Evolutionary conservation across 2,329 filamentous ascomycete species (phyloP).

Genomic region (Pseudogymnoascus verrucosus): DNA sequence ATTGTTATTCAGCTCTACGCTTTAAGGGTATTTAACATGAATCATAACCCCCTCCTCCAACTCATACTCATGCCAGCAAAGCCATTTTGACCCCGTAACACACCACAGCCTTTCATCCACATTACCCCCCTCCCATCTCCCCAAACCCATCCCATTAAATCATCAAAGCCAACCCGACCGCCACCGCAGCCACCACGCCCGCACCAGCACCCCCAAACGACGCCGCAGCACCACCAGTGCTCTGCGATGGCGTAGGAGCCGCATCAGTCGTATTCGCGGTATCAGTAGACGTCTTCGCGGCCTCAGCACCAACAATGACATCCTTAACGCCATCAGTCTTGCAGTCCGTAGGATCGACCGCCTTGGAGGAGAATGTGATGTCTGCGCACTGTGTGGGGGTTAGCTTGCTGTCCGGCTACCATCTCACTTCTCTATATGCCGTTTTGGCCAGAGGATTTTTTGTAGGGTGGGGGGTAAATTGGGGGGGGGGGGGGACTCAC

Average conservation of each 20-base stretch:
- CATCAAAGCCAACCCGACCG: background rate
- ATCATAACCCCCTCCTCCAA: background rate
- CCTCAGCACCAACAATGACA: conserved; percentile 23
- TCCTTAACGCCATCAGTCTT: conserved; percentile 50
- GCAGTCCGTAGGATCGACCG: conserved; percentile 44
- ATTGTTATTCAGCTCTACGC: background rate
- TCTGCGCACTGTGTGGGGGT: conserved; percentile 55
- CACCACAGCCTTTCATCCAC: background rate
- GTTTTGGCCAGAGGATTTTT: background rate
- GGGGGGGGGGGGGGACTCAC: conserved; percentile 34
- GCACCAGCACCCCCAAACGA: background rate
- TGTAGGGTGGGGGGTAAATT: background rate
- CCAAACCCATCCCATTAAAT: background rate
- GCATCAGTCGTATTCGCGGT: background rate
- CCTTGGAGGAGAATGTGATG: conserved; percentile 53
- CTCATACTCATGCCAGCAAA: background rate
- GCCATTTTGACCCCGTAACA: background rate
- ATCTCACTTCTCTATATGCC: background rate
- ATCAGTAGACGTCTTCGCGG: background rate
- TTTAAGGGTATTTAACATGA: background rate
- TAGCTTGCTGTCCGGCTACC: conserved; percentile 8
- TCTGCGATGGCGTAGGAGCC: background rate
- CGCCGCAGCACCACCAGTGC: background rate
- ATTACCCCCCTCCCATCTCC: background rate
- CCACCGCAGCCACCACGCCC: background rate